Evolutionary conservation across 208 protist genomes (phyloP), one percentile per base, ranked within the genome.

Genomic region (Endotrypanum monterogeii): DNA sequence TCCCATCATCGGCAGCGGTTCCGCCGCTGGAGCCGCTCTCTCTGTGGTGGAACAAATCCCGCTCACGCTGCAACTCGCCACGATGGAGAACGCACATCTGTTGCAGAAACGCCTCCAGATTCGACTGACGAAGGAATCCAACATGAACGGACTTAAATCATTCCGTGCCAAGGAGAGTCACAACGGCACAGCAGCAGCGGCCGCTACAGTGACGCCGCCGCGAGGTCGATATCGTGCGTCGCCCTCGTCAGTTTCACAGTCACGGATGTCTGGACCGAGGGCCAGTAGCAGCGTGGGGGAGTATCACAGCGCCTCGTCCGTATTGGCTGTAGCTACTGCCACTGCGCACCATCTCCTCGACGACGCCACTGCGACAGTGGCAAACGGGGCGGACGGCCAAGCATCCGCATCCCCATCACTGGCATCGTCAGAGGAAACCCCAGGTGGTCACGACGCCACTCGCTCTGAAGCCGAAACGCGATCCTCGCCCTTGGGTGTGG

Each of bases 21-120:
- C 54, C 5, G 52, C 37, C 48, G 39, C 39, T 55, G 37, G n/a
- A 25, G 55, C 25, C 44, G 44, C 63, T 37, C 44, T 76, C 71
- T 81, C 76, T 6, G 32, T 76, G 32, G 66, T 76, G 28, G 76
- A 81, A 51, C 61, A 73, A 66, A 12, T 81, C 46, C 76, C 76
- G n/a, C 57, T 57, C 9, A 58, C 35, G 28, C 37, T 81, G 63
- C 76, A 81, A 35, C 65, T 81, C 56, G 68, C 73, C 55, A 81
- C 76, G 6, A 30, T 81, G 57, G 71, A 81, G 35, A 50, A 54
- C 57, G 54, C 52, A 6, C 48, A 25, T 20, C 56, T 63, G n/a
- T 32, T 81, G 56, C 71, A 58, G 68, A 32, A 35, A 18, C 66
- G 66, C 1, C 28, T 55, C 16, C 56, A 67, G 32, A 14, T 16